Conservation (phyloP, 192 early-diverging fungal species). For the Phycomyces blakesleeanus region DNA sequence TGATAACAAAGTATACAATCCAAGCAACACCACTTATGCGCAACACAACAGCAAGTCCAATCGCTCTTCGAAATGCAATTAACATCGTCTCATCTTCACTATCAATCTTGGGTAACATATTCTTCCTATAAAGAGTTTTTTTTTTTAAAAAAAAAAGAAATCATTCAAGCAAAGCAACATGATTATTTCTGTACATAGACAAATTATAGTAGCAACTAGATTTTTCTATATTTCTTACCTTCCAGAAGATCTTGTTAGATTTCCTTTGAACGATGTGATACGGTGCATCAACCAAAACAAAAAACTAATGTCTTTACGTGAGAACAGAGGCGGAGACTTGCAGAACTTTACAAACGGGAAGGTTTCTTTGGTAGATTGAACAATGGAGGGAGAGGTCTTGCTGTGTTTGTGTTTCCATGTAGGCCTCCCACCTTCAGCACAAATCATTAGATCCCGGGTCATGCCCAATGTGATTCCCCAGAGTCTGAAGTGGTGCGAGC, state of each 20-base stretch:
- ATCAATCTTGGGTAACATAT: too few species aligned
- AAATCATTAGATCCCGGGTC: slow-evolving; percentile 21
- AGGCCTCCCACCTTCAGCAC: slow-evolving; percentile 17
- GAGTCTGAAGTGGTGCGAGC: slow-evolving; percentile 5
- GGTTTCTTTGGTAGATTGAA: neutral
- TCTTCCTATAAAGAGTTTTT: too few species aligned
- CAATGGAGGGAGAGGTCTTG: too few species aligned
- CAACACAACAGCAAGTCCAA: too few species aligned
- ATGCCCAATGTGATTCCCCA: slow-evolving; percentile 34
- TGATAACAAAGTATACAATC: too few species aligned
- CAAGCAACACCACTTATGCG: too few species aligned
- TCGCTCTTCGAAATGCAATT: too few species aligned
- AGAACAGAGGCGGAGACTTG: slow-evolving; percentile 10
- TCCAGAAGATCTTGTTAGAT: neutral
- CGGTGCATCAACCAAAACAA: slow-evolving; percentile 4
- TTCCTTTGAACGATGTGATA: neutral
- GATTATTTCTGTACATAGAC: too few species aligned
- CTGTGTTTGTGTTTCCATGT: neutral
- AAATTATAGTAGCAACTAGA: too few species aligned
- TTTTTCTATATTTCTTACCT: neutral
- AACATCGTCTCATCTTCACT: too few species aligned
- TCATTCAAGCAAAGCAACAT: too few species aligned
- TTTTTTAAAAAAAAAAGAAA: too few species aligned
- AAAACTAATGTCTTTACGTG: slow-evolving; percentile 19
- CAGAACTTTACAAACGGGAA: slow-evolving; percentile 17